phyloP scores from a whole-genome alignment of 1,284 basidiomycete genomes.

The Puccinia novopanici region DNA sequence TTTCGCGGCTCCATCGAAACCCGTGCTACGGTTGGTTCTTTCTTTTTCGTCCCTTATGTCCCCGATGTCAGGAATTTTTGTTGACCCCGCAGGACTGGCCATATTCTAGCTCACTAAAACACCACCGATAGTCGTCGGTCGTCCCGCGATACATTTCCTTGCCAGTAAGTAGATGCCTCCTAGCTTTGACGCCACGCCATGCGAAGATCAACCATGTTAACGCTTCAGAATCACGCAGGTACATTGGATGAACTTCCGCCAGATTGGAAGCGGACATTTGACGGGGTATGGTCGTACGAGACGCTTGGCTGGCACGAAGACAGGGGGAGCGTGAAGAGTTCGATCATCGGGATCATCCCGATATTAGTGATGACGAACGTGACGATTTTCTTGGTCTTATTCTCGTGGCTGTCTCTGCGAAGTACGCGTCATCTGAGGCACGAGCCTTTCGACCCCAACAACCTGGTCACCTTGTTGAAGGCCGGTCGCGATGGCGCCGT shows the following conservation, averaged over 20 bases:
- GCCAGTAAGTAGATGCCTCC: neutral
- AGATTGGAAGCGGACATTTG: neutral
- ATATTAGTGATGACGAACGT: constrained; percentile 14
- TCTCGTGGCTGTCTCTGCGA: constrained; percentile 26
- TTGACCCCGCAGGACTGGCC: neutral
- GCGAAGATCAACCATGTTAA: neutral
- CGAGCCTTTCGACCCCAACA: constrained; percentile 42
- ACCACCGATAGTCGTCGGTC: constrained; percentile 3
- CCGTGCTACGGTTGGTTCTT: constrained; percentile 14
- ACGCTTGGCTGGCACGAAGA: constrained; percentile 34
- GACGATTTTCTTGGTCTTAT: constrained; percentile 25
- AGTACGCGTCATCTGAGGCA: neutral
- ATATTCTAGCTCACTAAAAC: constrained; percentile 18
- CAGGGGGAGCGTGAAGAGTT: neutral
- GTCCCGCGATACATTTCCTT: neutral
- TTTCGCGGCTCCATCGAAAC: constrained; percentile 19
- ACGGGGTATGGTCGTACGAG: constrained; percentile 32
- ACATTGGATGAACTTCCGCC: neutral
- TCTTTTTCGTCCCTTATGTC: neutral
- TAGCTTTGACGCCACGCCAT: neutral
- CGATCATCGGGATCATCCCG: constrained; percentile 27
- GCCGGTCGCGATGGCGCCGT: constrained; percentile 33
- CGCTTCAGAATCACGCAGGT: neutral
- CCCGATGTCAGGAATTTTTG: neutral
- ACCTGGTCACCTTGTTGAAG: constrained; percentile 28